Evolutionary conservation across 768 basidiomycete species (phyloP), one percentile per base, ranked within the genome.

Genomic region (Leccinum ochraceum): DNA sequence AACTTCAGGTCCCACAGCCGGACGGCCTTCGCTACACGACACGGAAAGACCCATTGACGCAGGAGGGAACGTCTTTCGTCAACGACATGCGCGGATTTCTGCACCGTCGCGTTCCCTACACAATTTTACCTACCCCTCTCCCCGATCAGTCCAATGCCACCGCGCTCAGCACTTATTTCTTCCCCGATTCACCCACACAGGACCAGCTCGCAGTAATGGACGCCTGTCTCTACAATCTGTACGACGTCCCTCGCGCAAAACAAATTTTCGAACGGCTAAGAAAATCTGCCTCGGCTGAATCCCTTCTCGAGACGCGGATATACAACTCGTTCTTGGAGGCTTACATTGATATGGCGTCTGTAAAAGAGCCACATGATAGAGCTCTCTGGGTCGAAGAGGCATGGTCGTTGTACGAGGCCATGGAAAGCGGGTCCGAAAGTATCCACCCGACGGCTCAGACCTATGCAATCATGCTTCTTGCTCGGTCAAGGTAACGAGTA

Each of bases 201-300:
- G 90, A 94, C 71, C 79, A 83, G 57, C 71, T 92, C 13, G 86
- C 90, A 5, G 48, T 95, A 62, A 90, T 95, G 75, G 87, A 90
- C 66, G 91, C 92, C 4, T 95, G 94, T 70, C 75, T 95, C 13
- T 82, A 88, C 71, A 84, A 30, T 52, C 50, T 52, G 7, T 52
- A 52, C 17, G 50, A 52, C 70, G 85, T 94, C 0, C 79, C 82
- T 0, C 88, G 94, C 6, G 94, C 94, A 7, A 85, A 85, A 63
- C 76, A 78, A 39, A 82, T 95, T 24, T 94, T 95, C 63, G 82
- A 85, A 52, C 79, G 81, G 9, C 73, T 95, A 39, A 83, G 88
- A 6, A 72, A 75, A 63, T 64, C 72, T 0, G 59, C 73, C 0
- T 65, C 82, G 1, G 77, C 78, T 0, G 77, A 83, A 5, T 76